phyloP scores from a whole-genome alignment of 768 basidiomycete species.

The Macrolepiota albuminosa region DNA sequence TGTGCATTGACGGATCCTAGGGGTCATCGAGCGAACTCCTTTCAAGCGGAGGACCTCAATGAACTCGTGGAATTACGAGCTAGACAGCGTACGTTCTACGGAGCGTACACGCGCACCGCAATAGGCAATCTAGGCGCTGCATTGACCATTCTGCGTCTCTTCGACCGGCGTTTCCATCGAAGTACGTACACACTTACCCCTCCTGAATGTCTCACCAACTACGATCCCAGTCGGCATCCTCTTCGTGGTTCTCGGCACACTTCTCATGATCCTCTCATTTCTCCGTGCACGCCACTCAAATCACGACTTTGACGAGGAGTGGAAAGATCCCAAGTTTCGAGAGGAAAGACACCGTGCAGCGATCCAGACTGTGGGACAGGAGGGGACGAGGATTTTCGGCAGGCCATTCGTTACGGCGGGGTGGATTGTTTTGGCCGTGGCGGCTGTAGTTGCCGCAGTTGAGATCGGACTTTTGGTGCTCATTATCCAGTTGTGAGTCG shows the following conservation, averaged over 20 bases:
- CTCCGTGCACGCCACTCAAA: constrained; percentile 59
- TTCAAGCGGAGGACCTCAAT: constrained; percentile 45
- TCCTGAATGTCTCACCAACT: background rate
- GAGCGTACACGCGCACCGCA: constrained; percentile 75
- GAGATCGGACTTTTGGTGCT: constrained; percentile 66
- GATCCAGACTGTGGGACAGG: constrained; percentile 56
- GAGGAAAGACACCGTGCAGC: constrained; percentile 30
- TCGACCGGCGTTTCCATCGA: constrained; percentile 66
- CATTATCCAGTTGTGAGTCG: constrained; percentile 33
- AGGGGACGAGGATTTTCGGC: constrained; percentile 61
- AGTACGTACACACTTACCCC: constrained; percentile 42
- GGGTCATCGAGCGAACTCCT: constrained; percentile 46
- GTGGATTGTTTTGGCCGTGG: constrained; percentile 62
- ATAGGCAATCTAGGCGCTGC: constrained; percentile 71
- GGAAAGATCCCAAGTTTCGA: constrained; percentile 27
- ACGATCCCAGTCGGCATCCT: constrained; percentile 46
- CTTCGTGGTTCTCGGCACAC: constrained; percentile 55
- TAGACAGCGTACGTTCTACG: constrained; percentile 77
- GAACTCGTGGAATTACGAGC: constrained; percentile 75
- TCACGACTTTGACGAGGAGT: constrained; percentile 73
- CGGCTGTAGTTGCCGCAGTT: constrained; percentile 53
- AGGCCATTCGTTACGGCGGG: constrained; percentile 79
- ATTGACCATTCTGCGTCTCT: constrained; percentile 72
- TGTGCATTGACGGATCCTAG: constrained; percentile 17
- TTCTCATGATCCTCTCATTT: constrained; percentile 56